Evolutionary conservation across 2,329 filamentous ascomycete genomes (phyloP).

Genomic region (Venturiaceae sp.): DNA sequence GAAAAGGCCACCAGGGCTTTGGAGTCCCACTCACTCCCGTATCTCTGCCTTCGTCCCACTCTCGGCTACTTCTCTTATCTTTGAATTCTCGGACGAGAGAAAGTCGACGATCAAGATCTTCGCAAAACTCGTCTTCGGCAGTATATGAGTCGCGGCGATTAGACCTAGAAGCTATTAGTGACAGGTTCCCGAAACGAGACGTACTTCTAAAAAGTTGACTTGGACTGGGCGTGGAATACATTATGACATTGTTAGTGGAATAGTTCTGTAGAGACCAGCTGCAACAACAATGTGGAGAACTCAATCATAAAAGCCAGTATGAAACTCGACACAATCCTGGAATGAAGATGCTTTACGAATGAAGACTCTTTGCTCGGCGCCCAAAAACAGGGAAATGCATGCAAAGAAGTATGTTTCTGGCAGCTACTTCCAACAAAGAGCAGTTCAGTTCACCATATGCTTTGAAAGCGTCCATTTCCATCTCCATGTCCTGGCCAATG

Average conservation of each 20-base stretch:
- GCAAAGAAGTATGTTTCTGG: not conserved
- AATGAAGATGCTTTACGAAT: not conserved
- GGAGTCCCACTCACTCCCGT: not conserved
- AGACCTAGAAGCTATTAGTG: not conserved
- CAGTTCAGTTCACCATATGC: not conserved
- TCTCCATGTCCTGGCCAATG: not conserved
- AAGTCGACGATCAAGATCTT: slow-evolving; percentile 1
- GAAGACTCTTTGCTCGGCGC: not conserved
- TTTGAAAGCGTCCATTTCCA: not conserved
- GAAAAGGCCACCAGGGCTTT: slow-evolving; percentile 1
- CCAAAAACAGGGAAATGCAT: not conserved
- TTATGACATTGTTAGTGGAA: not conserved
- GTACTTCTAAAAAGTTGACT: not conserved
- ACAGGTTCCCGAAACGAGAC: not conserved
- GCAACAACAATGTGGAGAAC: not conserved
- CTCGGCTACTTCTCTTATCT: too few species aligned
- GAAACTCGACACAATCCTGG: not conserved
- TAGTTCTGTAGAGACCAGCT: not conserved
- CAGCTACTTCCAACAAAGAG: not conserved
- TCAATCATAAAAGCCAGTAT: not conserved
- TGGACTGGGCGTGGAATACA: not conserved
- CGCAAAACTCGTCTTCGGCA: not conserved
- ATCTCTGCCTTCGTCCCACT: too few species aligned
- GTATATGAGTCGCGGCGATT: slow-evolving; percentile 1
- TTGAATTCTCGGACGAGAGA: not conserved